Conservation (phyloP, 2,329 filamentous ascomycete species). For the Cryphonectria japonica region DNA sequence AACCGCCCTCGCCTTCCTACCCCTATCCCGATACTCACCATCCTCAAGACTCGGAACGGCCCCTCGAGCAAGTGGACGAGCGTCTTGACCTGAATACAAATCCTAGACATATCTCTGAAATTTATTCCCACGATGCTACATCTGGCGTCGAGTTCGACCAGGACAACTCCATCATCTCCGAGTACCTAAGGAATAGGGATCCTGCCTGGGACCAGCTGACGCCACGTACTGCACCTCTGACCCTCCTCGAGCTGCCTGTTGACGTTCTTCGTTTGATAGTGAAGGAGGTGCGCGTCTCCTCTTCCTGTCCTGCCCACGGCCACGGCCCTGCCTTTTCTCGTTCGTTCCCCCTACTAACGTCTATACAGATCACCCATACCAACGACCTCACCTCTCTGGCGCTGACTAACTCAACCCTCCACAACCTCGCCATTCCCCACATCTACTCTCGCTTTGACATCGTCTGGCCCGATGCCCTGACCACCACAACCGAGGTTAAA, state of each 20-base stretch:
- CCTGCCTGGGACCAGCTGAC: slow-evolving; percentile 69
- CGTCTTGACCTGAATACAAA: slow-evolving; percentile 17
- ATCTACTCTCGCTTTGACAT: slow-evolving; percentile 89
- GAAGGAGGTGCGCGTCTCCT: slow-evolving; percentile 63
- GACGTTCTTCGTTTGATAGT: slow-evolving; percentile 80
- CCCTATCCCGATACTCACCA: slow-evolving; percentile 22
- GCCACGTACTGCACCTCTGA: slow-evolving; percentile 60
- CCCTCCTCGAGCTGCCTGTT: slow-evolving; percentile 74
- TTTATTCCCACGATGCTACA: slow-evolving; percentile 24
- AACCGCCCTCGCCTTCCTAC: slow-evolving; percentile 21
- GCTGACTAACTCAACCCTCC: slow-evolving; percentile 76
- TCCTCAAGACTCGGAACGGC: slow-evolving; percentile 3
- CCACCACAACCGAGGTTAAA: slow-evolving; percentile 65
- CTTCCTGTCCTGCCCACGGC: slow-evolving; percentile 10
- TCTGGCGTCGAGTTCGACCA: slow-evolving; percentile 20
- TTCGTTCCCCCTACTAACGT: slow-evolving; percentile 19
- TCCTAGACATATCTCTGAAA: slow-evolving; percentile 27
- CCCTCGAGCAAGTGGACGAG: slow-evolving; percentile 11
- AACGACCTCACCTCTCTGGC: slow-evolving; percentile 81
- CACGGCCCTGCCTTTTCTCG: not conserved
- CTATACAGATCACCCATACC: slow-evolving; percentile 70
- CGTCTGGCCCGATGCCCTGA: slow-evolving; percentile 77
- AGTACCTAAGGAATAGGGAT: slow-evolving; percentile 61
- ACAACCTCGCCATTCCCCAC: slow-evolving; percentile 73
- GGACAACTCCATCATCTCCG: slow-evolving; percentile 34